Percentiles rank a stretch among this genome's conserved stretches.
These are phyloP conservation scores for Neonectria magnoliae DNA, from an alignment of 2,329 filamentous ascomycete genomes.

Conservation along the genomic window DNA sequence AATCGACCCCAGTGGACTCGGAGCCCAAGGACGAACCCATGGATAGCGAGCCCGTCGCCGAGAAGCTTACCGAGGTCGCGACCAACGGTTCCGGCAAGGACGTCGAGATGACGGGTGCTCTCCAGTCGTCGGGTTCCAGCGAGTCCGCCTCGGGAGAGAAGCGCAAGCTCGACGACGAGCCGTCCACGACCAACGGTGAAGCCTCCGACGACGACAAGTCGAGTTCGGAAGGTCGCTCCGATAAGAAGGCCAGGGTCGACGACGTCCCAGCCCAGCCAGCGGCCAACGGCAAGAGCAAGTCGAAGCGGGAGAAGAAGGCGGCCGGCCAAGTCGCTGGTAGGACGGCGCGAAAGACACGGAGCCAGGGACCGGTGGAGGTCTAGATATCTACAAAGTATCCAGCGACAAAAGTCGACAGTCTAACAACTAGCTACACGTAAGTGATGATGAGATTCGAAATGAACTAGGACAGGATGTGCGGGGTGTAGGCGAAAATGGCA, in stretches of 20 bases:
- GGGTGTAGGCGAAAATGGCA: constrained; percentile 37
- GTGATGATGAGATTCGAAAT: constrained; percentile 7
- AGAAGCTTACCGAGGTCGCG: constrained; percentile 21
- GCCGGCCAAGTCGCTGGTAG: constrained; percentile 41
- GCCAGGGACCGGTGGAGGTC: constrained; percentile 51
- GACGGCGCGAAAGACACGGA: constrained; percentile 55
- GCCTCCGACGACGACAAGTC: constrained; percentile 34
- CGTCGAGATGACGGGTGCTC: constrained; percentile 30
- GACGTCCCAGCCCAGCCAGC: constrained; percentile 40
- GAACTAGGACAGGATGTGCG: constrained; percentile 15
- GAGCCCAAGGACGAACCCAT: constrained; percentile 31
- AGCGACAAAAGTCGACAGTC: background rate
- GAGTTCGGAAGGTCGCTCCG: constrained; percentile 44
- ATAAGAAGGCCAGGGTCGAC: constrained; percentile 55
- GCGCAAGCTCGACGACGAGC: constrained; percentile 53
- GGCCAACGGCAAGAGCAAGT: constrained; percentile 42
- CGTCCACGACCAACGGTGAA: constrained; percentile 33
- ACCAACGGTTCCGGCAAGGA: constrained; percentile 36
- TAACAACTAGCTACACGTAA: background rate
- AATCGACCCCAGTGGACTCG: constrained; percentile 34
- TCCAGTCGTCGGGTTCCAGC: constrained; percentile 29
- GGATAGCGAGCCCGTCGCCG: constrained; percentile 23
- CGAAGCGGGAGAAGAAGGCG: constrained; percentile 48
- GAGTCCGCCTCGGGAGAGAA: constrained; percentile 44
- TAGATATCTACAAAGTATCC: background rate